Conservation (phyloP, 2,329 filamentous ascomycete species). For the Chrysosporium keratinophilum region DNA sequence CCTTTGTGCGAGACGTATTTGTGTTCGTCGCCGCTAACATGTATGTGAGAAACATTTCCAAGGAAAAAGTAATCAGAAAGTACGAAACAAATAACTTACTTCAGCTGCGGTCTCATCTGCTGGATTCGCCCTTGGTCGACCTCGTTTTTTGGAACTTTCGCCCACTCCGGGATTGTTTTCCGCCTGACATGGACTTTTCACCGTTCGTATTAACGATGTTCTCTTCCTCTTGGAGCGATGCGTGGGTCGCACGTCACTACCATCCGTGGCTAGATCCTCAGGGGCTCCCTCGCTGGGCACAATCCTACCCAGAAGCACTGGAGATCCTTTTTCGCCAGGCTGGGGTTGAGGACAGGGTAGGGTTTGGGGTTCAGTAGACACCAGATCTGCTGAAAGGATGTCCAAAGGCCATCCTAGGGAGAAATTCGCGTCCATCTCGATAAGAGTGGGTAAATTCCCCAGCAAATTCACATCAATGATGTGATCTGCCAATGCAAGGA, state of each 20-base stretch:
- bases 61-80: slow-evolving; percentile 9
- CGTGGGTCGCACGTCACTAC: neutral
- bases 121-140: slow-evolving; percentile 64
- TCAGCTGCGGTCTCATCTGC: slow-evolving; percentile 68
- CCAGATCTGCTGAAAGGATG: slow-evolving; percentile 9
- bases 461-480: neutral
- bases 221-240: neutral
- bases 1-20: slow-evolving; percentile 75
- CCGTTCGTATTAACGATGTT: neutral
- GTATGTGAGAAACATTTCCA: slow-evolving; percentile 11
- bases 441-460: neutral
- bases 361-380: neutral
- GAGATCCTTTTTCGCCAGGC: neutral
- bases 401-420: slow-evolving; percentile 3
- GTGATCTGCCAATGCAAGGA: no score
- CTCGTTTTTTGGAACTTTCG: slow-evolving; percentile 45
- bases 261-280: neutral
- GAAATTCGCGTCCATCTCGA: neutral
- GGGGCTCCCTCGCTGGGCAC: neutral
- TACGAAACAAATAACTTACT: slow-evolving; percentile 44
- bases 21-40: slow-evolving; percentile 62
- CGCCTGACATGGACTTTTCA: neutral
- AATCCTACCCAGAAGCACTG: neutral
- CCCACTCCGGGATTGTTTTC: neutral
- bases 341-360: no score